Evolutionary conservation across 148 eudicot genomes (phyloP), one percentile per base, ranked within the genome.

Genomic region (Amaranthus palmeri): DNA sequence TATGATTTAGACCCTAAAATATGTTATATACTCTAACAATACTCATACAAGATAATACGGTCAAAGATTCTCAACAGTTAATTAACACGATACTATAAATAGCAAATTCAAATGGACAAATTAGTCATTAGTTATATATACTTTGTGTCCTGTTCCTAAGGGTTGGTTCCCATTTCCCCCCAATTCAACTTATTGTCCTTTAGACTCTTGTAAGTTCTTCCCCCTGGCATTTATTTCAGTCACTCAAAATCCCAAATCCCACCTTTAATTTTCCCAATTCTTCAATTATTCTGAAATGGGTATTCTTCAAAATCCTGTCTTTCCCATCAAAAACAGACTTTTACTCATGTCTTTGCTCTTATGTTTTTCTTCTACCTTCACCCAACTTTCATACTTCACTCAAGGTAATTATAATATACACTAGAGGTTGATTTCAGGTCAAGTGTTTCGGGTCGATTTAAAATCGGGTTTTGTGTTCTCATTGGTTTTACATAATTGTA

Each of bases 341-440:
- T 54, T 71, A 36, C n/a, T 79, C 73, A 47, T 76, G 66, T 76
- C 78, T 51, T 41, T 83, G 10, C 49, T 77, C n/a, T 54, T 83
- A 10, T 45, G 76, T 36, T 61, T 69, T 0, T 40, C 73, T 67
- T 70, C 73, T 4, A 46, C 61, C 56, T 62, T 71, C 53, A 10
- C 65, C 60, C 81, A 78, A 42, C 56, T 54, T 40, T 54, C 73
- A 8, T 18, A 45, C 60, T 60, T 73, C 12, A 73, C 69, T 79
- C 77, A 82, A 76, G 85, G 82, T 82, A 76, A 61, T 50, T 9
- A 58, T 0, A n/a, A 7, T 36, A 8, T 7, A 43, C 4, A 5
- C 10, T n/a, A n/a, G n/a, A n/a, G n/a, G n/a, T n/a, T n/a, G n/a
- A n/a, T n/a, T n/a, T n/a, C n/a, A n/a, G n/a, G n/a, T n/a, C n/a